Conservation (phyloP, 805 yeast species). For the Helenozyma rhizophorensis region DNA sequence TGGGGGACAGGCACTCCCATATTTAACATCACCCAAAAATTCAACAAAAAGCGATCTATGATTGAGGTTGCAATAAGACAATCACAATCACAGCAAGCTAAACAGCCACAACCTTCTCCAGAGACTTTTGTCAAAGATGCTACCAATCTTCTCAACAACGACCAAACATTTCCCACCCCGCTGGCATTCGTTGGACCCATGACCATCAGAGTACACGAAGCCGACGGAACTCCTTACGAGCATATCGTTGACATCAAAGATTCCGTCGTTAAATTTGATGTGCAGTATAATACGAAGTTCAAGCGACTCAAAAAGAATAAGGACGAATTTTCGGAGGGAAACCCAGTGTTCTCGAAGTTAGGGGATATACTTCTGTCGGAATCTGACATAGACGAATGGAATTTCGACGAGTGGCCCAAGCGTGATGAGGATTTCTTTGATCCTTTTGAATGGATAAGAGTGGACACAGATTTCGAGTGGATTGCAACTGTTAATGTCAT, state of each 20-base stretch:
- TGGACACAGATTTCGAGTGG: slow-evolving; percentile 99
- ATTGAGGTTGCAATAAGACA: slow-evolving; percentile 94
- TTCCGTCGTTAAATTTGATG: slow-evolving; percentile 78
- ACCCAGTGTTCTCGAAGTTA: slow-evolving; percentile 45
- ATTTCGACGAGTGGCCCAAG: slow-evolving; percentile 61
- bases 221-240: slow-evolving; percentile 98
- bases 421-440: slow-evolving; percentile 75
- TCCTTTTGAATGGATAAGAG: slow-evolving; percentile 95
- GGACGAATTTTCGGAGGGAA: slow-evolving; percentile 32
- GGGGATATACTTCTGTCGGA: slow-evolving; percentile 73
- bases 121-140: slow-evolving; percentile 46
- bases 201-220: slow-evolving; percentile 95
- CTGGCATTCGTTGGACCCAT: slow-evolving; percentile 85
- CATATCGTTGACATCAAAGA: slow-evolving; percentile 93
- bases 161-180: slow-evolving; percentile 36
- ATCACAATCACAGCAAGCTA: slow-evolving; percentile 65
- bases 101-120: slow-evolving; percentile 30
- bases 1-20: slow-evolving; percentile 84
- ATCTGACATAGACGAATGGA: slow-evolving; percentile 67
- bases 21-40: slow-evolving; percentile 83
- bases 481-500: slow-evolving; percentile 73
- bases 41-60: slow-evolving; percentile 89
- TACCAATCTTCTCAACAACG: slow-evolving; percentile 37
- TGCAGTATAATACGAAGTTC: slow-evolving; percentile 92
- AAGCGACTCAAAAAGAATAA: slow-evolving; percentile 68